These are phyloP conservation scores for Phaeosphaeriaceae sp. DNA, from an alignment of 2,329 filamentous ascomycete genomes.

Conservation along the genomic window DNA sequence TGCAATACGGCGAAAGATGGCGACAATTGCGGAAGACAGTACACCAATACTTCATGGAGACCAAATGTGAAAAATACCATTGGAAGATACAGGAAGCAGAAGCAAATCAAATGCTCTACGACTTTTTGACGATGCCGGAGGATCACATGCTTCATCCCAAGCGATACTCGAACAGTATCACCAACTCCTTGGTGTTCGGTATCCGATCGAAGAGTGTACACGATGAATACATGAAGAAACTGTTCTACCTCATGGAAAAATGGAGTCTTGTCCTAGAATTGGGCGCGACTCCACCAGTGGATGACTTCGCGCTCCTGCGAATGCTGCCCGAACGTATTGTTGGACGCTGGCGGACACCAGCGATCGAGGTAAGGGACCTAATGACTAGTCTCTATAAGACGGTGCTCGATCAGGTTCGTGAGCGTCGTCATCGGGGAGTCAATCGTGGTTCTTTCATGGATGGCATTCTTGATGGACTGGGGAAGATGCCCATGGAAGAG, in stretches of 20 bases:
- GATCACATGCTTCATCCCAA: conserved; percentile 57
- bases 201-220: conserved; percentile 16
- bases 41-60: conserved; percentile 56
- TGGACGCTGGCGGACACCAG: conserved; percentile 19
- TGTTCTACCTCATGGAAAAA: conserved; percentile 51
- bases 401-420: conserved; percentile 13
- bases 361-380: conserved; percentile 10
- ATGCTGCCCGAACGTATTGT: conserved; percentile 44
- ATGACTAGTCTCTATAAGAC: conserved; percentile 19
- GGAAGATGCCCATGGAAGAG: conserved; percentile 7
- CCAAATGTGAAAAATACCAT: conserved; percentile 53
- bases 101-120: conserved; percentile 55
- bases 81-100: conserved; percentile 56
- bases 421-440: conserved; percentile 11
- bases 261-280: conserved; percentile 53
- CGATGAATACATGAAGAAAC: conserved; percentile 42
- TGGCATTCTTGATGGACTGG: conserved; percentile 15
- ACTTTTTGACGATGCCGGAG: conserved; percentile 51
- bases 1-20: conserved; percentile 57
- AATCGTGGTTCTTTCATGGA: conserved; percentile 22
- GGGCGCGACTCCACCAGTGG: conserved; percentile 57
- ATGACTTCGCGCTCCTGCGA: conserved; percentile 41
- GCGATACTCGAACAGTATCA: conserved; percentile 55
- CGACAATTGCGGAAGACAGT: conserved; percentile 54
- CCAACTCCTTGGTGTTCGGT: conserved; percentile 17